phyloP scores from a whole-genome alignment of 1,284 basidiomycete species.

The Jaminaea rosea region DNA sequence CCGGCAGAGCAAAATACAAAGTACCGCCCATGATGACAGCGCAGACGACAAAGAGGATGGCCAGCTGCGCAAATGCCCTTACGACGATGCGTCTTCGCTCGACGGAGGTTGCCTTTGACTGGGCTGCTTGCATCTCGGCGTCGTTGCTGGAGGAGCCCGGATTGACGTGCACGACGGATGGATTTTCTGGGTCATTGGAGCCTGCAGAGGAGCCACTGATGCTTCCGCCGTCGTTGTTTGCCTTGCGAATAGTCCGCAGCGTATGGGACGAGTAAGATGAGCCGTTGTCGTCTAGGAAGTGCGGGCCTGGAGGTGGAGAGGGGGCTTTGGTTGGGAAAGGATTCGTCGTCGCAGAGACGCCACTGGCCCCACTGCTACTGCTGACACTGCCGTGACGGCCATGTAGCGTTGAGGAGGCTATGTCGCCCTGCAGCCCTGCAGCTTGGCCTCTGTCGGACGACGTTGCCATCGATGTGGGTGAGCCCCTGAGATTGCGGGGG shows the following conservation, averaged over 20 bases:
- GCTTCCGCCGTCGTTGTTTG: not conserved
- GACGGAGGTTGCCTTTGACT: not conserved
- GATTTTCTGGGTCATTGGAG: no score
- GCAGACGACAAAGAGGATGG: conserved; percentile 28
- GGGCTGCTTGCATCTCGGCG: not conserved
- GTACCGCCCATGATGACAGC: conserved; percentile 19
- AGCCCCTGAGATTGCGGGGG: not conserved
- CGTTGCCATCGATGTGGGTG: not conserved
- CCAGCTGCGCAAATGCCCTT: conserved; percentile 16
- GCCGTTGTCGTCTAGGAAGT: not conserved
- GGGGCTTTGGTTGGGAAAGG: not conserved
- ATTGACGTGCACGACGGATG: not conserved
- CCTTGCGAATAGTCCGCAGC: not conserved
- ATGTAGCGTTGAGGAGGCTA: not conserved
- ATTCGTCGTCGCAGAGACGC: not conserved
- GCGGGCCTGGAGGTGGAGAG: not conserved
- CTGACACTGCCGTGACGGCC: no score
- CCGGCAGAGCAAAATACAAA: conserved; percentile 29
- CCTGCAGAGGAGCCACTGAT: no score
- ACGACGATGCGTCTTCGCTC: conserved; percentile 23
- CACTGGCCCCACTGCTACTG: no score
- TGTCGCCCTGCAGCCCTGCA: not conserved
- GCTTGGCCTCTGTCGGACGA: not conserved
- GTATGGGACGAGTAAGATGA: not conserved
- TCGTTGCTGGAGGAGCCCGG: not conserved